Evolutionary conservation across 2,329 filamentous ascomycete genomes (phyloP), one percentile per base, ranked within the genome.

Genomic region (Aspergillus hiratsukae): DNA sequence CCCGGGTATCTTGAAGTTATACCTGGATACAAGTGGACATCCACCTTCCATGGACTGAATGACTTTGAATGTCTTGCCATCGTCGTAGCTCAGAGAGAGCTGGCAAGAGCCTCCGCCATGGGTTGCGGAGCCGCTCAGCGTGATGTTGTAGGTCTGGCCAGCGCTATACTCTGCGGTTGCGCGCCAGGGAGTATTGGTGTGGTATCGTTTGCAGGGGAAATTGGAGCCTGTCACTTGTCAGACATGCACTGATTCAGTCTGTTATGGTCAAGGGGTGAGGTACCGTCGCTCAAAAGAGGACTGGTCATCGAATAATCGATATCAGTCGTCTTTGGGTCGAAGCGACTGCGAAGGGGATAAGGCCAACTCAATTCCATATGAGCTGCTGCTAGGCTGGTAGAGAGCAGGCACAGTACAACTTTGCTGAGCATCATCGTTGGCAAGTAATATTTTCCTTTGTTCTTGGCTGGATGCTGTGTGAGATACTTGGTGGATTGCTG

Each of bases 41-140:
- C 76, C 79, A 17, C 81, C 82, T n/a, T 82, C 77, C 53, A 83
- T 82, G 21, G 79, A 81, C 63, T 84, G 77, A 64, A 85, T 79
- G 31, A 89, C 88, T 58, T 80, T 85, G 76, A 88, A 91, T 37
- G 83, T 83, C 45, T 75, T 73, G 48, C 87, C 87, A 58, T 83
- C 78, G 76, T 91, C 87, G 73, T 86, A 88, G 46, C 85, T 88
- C 23, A 91, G 77, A 3, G 85, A 85, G 49, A 88, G 77, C 76
- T 91, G 89, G 75, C 88, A 91, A 14, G 84, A 88, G 52, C 88
- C 88, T 51, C 88, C 87, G 48, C 78, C 75, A 74, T 89, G 87
- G 54, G 69, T 70, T 52, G 83, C 83, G 46, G 79, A 79, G 49
- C 87, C 88, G 56, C 70, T 74, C 54, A 90, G 75, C 53, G 78